Conservation (phyloP, 352 stramenopile species). For the Thalassiosira gravida region DNA sequence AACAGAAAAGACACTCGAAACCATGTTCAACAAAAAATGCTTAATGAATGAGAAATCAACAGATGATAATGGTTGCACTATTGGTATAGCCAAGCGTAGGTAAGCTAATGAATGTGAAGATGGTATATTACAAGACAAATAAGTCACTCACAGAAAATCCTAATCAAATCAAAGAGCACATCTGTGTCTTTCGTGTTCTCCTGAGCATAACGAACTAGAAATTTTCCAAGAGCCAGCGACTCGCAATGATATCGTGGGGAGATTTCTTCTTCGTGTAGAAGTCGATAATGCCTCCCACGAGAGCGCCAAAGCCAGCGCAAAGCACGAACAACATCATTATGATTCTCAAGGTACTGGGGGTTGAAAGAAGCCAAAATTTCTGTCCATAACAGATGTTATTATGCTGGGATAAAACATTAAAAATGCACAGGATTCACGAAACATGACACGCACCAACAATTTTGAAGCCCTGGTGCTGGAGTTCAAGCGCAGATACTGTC, state of each 20-base stretch:
- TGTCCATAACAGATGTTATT: not conserved
- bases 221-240: constrained; percentile 92
- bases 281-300: constrained; percentile 86
- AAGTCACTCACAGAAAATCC: constrained; percentile 28
- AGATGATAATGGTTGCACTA: constrained; percentile 86
- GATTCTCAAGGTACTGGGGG: constrained; percentile 88
- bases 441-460: constrained; percentile 74
- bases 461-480: constrained; percentile 92
- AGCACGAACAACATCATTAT: constrained; percentile 90
- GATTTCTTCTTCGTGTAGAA: constrained; percentile 83
- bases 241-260: constrained; percentile 91
- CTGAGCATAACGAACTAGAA: constrained; percentile 93
- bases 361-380: constrained; percentile 91
- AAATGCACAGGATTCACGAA: not conserved
- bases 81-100: constrained; percentile 88
- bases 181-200: constrained; percentile 91
- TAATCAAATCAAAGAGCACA: constrained; percentile 94
- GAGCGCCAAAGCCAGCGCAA: constrained; percentile 93
- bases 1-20: constrained; percentile 54
- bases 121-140: not conserved
- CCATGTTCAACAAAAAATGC: constrained; percentile 84
- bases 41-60: constrained; percentile 95
- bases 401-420: not conserved
- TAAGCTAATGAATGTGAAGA: not conserved
- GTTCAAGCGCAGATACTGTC: constrained; percentile 89